A percentile compares a stretch with the other conserved stretches of the same genome.
phyloP scores from a whole-genome alignment of 257 asterid genomes.

The Coffea canephora region DNA sequence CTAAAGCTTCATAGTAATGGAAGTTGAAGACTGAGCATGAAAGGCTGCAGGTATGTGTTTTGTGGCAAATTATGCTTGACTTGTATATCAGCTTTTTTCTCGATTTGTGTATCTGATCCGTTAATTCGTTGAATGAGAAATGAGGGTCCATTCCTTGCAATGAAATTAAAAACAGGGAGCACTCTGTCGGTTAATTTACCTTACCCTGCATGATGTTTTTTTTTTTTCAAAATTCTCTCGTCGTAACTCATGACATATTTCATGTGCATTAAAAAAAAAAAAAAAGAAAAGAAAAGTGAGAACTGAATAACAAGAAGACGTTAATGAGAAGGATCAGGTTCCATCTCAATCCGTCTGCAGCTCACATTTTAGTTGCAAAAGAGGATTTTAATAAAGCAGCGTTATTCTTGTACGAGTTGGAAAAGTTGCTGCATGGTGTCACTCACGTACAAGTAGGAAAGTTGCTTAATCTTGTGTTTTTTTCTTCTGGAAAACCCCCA shows the following conservation, averaged over 20 bases:
- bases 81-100: not conserved
- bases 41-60: no score
- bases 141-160: not conserved
- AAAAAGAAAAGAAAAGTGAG: no score
- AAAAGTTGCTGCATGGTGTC: not conserved
- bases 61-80: not conserved
- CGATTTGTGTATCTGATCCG: not conserved
- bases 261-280: no score
- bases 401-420: not conserved
- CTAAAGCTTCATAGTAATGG: not conserved
- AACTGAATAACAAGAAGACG: no score
- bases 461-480: not conserved
- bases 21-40: not conserved
- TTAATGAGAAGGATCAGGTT: no score
- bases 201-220: no score
- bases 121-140: not conserved
- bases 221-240: no score
- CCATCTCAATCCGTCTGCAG: no score
- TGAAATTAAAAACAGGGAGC: not conserved
- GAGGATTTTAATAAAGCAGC: not conserved
- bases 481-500: no score
- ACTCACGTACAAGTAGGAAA: not conserved
- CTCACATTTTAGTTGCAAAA: no score
- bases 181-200: not conserved
- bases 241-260: no score